Evolutionary conservation across 768 basidiomycete species (phyloP), one percentile per base, ranked within the genome.

Genomic region (Serendipita sp.): DNA sequence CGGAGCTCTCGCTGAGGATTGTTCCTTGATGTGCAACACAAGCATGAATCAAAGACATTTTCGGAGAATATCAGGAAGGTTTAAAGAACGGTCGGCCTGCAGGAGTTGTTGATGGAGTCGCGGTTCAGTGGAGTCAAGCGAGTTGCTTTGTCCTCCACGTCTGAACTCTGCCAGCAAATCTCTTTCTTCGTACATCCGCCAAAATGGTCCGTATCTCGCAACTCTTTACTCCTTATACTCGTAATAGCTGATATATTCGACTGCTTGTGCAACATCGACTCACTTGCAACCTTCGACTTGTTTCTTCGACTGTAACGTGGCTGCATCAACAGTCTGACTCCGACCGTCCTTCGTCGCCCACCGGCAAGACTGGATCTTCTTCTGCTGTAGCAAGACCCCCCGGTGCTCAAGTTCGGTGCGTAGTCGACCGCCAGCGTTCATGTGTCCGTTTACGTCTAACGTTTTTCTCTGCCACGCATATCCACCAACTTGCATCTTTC

Each of bases 1-100:
- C 82, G 69, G 87, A 84, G 73, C 92, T 86, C 71, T 94, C 92
- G 16, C 89, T 92, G n/a, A 96, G 80, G 68, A 97, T 86, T 16
- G 81, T 84, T 8, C 0, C 85, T 1, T 74, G 90, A 71, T 83
- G 79, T 45, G 92, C 86, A 3, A 96, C 86, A 51, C 93, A 79
- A 45, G 89, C 88, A 68, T 93, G 90, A 68, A 94, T 86, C 51
- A 80, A 73, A 13, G 77, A 78, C 79, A 79, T 77, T 16, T 13
- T 3, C 38, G 34, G 37, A 37, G 15, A n/a, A n/a, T 56, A n/a
- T 30, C 45, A 13, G 16, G 11, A 35, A 28, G 32, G 11, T 7
- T 30, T 24, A 60, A 16, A 41, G 38, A 41, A 13, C 34, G 35
- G 2, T 58, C 65, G 38, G 63, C 63, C 5, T 34, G 45, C 44